These are phyloP conservation scores for Arxiozyma slooffiae DNA, from an alignment of 1,139 yeast species.

Conservation along the genomic window DNA sequence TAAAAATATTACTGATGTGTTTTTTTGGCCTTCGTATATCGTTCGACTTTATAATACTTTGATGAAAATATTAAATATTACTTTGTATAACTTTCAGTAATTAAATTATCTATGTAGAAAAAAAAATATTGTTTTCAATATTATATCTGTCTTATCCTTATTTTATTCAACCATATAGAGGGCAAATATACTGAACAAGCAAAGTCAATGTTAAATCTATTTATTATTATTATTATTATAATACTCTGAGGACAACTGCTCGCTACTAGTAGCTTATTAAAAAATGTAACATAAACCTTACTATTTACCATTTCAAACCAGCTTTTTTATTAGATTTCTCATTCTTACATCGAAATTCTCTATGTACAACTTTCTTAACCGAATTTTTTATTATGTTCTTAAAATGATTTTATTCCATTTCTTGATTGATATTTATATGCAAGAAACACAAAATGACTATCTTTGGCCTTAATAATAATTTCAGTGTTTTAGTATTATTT, in stretches of 20 bases:
- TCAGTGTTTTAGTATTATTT: conserved; percentile 2
- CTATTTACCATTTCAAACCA: conserved; percentile 29
- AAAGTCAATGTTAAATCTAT: background rate
- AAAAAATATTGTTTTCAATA: too few species aligned
- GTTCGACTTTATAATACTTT: background rate
- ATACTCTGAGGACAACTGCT: conserved; percentile 15
- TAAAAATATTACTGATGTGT: background rate
- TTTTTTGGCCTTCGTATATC: too few species aligned
- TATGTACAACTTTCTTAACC: conserved; percentile 26
- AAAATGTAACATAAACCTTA: conserved; percentile 18
- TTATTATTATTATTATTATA: background rate
- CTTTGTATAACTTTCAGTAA: background rate
- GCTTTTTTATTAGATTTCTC: conserved; percentile 4
- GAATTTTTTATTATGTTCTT: conserved; percentile 30
- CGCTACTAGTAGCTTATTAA: conserved; percentile 17
- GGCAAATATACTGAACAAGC: background rate
- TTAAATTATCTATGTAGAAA: background rate
- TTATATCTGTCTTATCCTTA: background rate
- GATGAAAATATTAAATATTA: too few species aligned
- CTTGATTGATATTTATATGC: conserved; percentile 35
- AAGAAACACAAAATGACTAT: conserved; percentile 41
- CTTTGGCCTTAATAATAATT: conserved; percentile 21
- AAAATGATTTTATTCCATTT: conserved; percentile 30
- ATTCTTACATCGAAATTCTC: conserved; percentile 5
- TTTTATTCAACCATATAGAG: background rate